These are phyloP conservation scores for Pythium utonaiense DNA, from an alignment of 352 stramenopile species.

Conservation along the genomic window DNA sequence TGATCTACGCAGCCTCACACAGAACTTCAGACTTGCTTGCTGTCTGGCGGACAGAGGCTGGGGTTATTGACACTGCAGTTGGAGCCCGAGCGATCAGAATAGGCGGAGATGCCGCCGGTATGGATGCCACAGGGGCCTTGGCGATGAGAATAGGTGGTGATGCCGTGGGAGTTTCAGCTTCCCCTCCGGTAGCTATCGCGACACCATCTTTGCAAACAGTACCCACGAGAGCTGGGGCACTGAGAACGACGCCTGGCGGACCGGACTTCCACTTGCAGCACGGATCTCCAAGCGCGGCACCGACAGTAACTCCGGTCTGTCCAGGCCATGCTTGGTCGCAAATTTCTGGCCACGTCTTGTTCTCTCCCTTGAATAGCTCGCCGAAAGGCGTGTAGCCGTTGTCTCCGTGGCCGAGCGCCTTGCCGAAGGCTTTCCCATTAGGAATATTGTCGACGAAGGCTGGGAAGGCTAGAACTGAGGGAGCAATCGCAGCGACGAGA, in stretches of 20 bases:
- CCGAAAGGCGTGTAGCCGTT: conserved; percentile 9
- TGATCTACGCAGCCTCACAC: too few species aligned
- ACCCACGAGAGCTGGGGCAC: neutral
- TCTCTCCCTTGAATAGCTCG: neutral
- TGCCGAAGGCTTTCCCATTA: conserved; percentile 10
- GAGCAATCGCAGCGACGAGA: neutral
- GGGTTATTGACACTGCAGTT: too few species aligned
- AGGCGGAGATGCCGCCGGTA: too few species aligned
- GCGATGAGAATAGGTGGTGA: too few species aligned
- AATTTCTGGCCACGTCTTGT: conserved; percentile 5
- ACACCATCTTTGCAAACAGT: too few species aligned
- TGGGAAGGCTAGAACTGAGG: neutral
- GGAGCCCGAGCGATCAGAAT: too few species aligned
- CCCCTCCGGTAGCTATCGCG: too few species aligned
- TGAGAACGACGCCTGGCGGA: neutral
- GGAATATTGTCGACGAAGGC: conserved; percentile 7
- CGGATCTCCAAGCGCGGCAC: conserved; percentile 13
- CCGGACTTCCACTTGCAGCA: conserved; percentile 16
- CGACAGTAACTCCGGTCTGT: neutral
- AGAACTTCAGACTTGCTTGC: too few species aligned
- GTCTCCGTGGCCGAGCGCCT: conserved; percentile 8
- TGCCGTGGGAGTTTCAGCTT: too few species aligned
- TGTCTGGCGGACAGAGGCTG: too few species aligned
- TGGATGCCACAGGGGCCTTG: too few species aligned
- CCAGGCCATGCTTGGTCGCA: conserved; percentile 1